Base-by-base conservation (phyloP, 768 basidiomycete genomes). In the Podaxis sp. region DNA sequence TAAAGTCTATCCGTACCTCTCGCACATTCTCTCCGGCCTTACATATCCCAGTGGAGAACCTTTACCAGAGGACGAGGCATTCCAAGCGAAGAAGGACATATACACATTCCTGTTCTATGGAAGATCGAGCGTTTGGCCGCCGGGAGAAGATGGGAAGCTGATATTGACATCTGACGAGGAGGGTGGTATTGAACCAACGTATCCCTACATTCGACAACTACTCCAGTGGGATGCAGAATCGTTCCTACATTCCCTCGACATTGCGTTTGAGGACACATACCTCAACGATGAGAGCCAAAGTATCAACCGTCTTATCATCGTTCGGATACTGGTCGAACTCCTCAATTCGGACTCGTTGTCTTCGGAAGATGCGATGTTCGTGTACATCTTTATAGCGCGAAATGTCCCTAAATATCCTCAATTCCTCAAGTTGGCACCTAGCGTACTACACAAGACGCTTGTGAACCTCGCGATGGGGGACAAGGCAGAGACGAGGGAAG, bases 361-460 rank as follows among this genome's bases (percentile, higher is more conserved):
- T 0, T 74, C 84, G 30, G 74, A 81, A 44, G 94, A 93, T 71
- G 76, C 79, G 63, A 95, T 92, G 2, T 92, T 99, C 73, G 82
- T 96, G 55, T 87, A 96, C 70, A 99, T 99, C 64, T 99, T 99
- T 75, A 84, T 99, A 61, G 93, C 97, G 3, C 89, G 96, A 63
- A 99, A 99, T 73, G 86, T 97, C 11, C 94, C 97, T 0, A 99
- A 98, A 76, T 99, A 99, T 75, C 87, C 91, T 1, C 95, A 97
- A 74, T 93, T 88, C 73, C 81, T 95, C 53, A 74, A 83, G 65
- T 79, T 95, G 46, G 75, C 88, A 0, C 84, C 89, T 0, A 87
- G 83, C 64, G 78, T 84, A 3, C 79, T 95, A 17, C 89, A 95
- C 68, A 80, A 77, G 44, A 86, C 98, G 68, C 84, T 99, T 54